These are phyloP conservation scores for Hypoxylon fuscum DNA, from an alignment of 495 filamentous ascomycete genomes.

Conservation along the genomic window DNA sequence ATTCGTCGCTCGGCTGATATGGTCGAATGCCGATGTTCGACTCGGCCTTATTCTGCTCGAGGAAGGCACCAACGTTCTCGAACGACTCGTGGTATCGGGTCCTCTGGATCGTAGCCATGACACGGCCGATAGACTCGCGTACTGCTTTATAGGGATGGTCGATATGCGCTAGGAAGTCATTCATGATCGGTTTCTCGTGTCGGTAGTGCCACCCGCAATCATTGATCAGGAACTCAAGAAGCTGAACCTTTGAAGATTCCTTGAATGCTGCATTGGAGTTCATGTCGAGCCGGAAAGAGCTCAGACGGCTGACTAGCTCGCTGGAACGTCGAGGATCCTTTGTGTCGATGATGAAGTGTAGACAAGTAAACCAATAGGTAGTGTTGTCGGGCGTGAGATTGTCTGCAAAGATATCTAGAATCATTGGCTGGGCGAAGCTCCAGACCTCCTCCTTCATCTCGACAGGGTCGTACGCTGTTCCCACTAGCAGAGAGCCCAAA, in stretches of 20 bases:
- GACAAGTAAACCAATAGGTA: conserved; percentile 90
- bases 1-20: conserved; percentile 80
- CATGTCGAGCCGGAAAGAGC: conserved; percentile 90
- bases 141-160: conserved; percentile 99
- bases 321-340: conserved; percentile 88
- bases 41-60: conserved; percentile 77
- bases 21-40: conserved; percentile 88
- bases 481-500: conserved; percentile 80
- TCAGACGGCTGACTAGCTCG: conserved; percentile 86
- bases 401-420: conserved; percentile 84
- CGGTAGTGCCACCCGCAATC: conserved; percentile 97
- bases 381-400: conserved; percentile 94
- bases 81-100: conserved; percentile 95
- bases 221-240: conserved; percentile 86
- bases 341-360: conserved; percentile 79
- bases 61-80: conserved; percentile 73
- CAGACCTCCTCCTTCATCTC: conserved; percentile 79
- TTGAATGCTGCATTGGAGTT: conserved; percentile 97
- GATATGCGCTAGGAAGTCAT: conserved; percentile 89
- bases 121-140: conserved; percentile 90
- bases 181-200: conserved; percentile 83
- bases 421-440: conserved; percentile 89
- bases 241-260: conserved; percentile 94
- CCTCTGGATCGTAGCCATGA: conserved; percentile 84
- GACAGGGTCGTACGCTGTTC: conserved; percentile 73